Conservation (phyloP, 2,329 filamentous ascomycete genomes). For the Cercospora sesami region DNA sequence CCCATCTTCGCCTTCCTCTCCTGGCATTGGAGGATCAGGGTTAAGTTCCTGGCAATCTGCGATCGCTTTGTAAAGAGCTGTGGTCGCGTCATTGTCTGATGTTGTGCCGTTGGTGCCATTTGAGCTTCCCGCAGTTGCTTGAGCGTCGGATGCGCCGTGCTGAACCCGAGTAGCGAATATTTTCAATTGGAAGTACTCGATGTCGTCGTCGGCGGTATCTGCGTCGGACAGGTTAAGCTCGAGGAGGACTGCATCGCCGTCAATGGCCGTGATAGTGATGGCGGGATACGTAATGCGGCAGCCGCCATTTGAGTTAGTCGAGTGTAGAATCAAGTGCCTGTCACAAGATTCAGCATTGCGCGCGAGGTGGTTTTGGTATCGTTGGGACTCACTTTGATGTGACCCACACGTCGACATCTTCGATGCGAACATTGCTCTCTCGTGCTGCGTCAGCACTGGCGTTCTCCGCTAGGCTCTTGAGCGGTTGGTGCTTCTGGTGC, state of each 20-base stretch:
- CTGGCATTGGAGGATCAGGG: constrained; percentile 62
- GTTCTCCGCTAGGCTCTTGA: background rate
- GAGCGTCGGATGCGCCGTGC: constrained; percentile 6
- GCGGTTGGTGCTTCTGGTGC: constrained; percentile 8
- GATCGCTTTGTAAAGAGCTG: constrained; percentile 66
- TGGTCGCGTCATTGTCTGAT: constrained; percentile 26
- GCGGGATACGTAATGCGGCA: constrained; percentile 71
- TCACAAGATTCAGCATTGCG: constrained; percentile 5
- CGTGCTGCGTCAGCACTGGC: constrained; percentile 20
- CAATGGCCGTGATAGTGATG: constrained; percentile 74
- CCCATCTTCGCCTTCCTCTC: constrained; percentile 54
- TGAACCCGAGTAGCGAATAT: constrained; percentile 54
- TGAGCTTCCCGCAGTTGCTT: constrained; percentile 23
- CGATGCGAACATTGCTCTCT: constrained; percentile 28
- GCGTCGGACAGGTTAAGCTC: constrained; percentile 65
- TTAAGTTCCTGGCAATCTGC: constrained; percentile 74
- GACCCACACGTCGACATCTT: constrained; percentile 49
- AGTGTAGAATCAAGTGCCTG: constrained; percentile 65
- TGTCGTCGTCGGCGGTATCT: constrained; percentile 61
- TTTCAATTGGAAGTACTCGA: constrained; percentile 66
- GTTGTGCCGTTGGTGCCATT: constrained; percentile 21
- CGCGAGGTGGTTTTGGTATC: background rate
- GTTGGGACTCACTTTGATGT: constrained; percentile 43
- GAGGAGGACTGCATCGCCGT: constrained; percentile 64
- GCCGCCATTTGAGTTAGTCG: constrained; percentile 57